Percentiles rank a stretch among this genome's conserved stretches.
These are phyloP conservation scores for Pisolithus albus DNA, from an alignment of 768 basidiomycete species.

Conservation along the genomic window DNA sequence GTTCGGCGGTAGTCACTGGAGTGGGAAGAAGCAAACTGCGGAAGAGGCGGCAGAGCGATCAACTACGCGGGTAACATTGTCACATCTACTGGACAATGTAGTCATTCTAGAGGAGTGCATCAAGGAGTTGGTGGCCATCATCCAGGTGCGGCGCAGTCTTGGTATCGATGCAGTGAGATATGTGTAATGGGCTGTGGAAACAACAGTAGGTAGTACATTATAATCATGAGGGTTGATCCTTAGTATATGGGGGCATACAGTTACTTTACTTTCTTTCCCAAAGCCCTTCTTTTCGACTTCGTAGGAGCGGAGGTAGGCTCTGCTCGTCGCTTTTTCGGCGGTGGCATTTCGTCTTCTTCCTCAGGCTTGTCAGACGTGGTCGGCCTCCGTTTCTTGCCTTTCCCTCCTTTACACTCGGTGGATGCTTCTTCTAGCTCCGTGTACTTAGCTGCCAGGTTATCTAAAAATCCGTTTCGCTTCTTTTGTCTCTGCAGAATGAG, in stretches of 20 bases:
- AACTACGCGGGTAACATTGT: conserved; percentile 57
- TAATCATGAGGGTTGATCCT: neutral
- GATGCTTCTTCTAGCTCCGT: conserved; percentile 35
- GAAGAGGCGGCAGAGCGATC: conserved; percentile 21
- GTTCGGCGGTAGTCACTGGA: conserved; percentile 38
- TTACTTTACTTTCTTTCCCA: conserved; percentile 33
- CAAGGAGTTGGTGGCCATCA: conserved; percentile 84
- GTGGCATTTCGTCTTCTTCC: conserved; percentile 26
- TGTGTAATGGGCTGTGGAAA: conserved; percentile 34
- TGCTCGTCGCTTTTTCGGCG: conserved; percentile 40
- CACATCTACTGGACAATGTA: conserved; percentile 84
- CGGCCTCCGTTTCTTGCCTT: conserved; percentile 48
- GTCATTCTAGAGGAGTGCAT: conserved; percentile 93
- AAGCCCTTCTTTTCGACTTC: conserved; percentile 22
- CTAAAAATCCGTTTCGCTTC: conserved; percentile 66
- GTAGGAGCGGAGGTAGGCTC: conserved; percentile 35
- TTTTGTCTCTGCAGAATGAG: conserved; percentile 75
- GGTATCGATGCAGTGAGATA: conserved; percentile 82
- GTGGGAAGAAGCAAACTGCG: conserved; percentile 22
- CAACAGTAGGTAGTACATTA: conserved; percentile 1
- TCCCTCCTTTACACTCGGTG: conserved; percentile 35
- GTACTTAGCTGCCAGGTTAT: conserved; percentile 71
- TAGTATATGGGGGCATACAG: neutral
- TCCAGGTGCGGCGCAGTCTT: conserved; percentile 74
- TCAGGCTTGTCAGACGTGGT: conserved; percentile 32